These are phyloP conservation scores for Amanita molliuscula DNA, from an alignment of 768 basidiomycete species.

Conservation along the genomic window DNA sequence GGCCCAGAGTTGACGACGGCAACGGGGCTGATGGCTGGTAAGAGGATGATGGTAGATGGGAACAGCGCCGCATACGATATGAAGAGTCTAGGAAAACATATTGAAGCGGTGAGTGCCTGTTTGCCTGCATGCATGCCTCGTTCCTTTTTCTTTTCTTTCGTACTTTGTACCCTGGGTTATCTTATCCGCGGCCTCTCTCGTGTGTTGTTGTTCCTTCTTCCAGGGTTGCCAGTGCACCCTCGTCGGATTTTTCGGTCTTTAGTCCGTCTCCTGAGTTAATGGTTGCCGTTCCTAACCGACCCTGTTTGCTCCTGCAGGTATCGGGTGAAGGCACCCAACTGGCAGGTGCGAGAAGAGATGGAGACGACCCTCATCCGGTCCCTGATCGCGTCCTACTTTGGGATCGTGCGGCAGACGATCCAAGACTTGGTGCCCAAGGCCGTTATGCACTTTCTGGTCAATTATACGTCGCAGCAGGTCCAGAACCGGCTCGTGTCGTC, in stretches of 20 bases:
- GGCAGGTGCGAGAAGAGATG: conserved; percentile 86
- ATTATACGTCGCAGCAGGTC: conserved; percentile 91
- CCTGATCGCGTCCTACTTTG: conserved; percentile 91
- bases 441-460: conserved; percentile 97
- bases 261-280: no score
- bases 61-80: conserved; percentile 90
- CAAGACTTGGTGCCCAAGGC: conserved; percentile 97
- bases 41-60: conserved; percentile 50
- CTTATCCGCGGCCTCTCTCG: not conserved
- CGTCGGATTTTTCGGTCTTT: no score
- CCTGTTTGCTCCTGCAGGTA: conserved; percentile 24
- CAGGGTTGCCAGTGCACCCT: not conserved
- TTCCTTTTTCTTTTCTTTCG: no score
- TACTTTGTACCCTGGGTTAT: not conserved
- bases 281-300: not conserved
- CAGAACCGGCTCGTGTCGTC: conserved; percentile 94
- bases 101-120: conserved; percentile 75
- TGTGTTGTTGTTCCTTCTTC: not conserved
- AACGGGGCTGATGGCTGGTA: conserved; percentile 57
- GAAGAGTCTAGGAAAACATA: conserved; percentile 96
- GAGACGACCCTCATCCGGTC: conserved; percentile 92
- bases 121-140: no score
- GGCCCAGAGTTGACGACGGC: conserved; percentile 39
- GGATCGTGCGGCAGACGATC: conserved; percentile 92
- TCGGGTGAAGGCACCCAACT: conserved; percentile 53